Conservation (phyloP, 2,329 filamentous ascomycete genomes). For the Penicillium frequentans region DNA sequence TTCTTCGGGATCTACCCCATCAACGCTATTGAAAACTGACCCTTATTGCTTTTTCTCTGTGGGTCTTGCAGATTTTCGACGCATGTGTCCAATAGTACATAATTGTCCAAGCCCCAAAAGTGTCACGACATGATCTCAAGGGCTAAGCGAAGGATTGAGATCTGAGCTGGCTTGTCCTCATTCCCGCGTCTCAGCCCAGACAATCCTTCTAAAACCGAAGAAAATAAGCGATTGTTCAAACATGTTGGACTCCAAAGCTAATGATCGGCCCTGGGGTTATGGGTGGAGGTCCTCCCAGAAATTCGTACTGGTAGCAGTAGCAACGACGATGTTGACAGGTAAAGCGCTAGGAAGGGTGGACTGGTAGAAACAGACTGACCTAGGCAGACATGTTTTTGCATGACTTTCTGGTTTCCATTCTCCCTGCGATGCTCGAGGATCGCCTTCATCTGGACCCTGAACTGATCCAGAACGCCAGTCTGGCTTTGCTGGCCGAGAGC, state of each 20-base stretch:
- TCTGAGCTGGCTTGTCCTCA: too few relatives aligned
- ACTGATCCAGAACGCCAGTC: conserved; percentile 26
- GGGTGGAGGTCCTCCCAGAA: not conserved
- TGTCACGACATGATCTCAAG: too few relatives aligned
- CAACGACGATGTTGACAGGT: not conserved
- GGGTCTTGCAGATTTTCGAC: not conserved
- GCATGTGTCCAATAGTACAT: not conserved
- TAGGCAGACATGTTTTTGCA: not conserved
- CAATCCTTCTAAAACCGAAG: not conserved
- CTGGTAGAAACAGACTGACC: not conserved
- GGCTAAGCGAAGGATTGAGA: too few relatives aligned
- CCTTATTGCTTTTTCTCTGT: not conserved
- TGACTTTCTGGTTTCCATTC: not conserved
- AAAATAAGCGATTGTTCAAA: not conserved
- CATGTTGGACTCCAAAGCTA: not conserved
- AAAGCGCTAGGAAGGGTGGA: not conserved
- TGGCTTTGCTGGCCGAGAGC: conserved; percentile 25
- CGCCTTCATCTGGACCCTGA: not conserved
- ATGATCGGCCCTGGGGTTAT: not conserved
- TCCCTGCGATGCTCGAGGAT: not conserved
- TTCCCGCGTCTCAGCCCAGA: not conserved
- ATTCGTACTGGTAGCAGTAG: not conserved
- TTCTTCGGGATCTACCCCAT: not conserved
- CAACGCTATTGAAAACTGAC: not conserved
- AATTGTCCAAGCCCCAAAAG: not conserved